Conservation (phyloP, 2,329 filamentous ascomycete species). For the Fusarium sp. region DNA sequence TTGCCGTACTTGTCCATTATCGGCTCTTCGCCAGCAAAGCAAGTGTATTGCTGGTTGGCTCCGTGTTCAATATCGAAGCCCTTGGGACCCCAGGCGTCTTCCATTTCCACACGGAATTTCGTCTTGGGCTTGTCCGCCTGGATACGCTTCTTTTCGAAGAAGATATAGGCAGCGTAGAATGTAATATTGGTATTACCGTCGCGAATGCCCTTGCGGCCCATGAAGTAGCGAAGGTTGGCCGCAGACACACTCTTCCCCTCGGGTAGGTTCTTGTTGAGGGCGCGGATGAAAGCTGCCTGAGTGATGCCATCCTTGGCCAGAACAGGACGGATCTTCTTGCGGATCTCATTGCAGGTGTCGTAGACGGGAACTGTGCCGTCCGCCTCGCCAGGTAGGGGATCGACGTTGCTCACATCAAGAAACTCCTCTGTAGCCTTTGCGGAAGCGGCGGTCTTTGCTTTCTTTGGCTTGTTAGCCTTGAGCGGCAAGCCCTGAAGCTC, state of each 20-base stretch:
- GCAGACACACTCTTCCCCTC: slow-evolving; percentile 56
- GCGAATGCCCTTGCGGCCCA: slow-evolving; percentile 61
- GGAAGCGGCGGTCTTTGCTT: slow-evolving; percentile 44
- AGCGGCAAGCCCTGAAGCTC: slow-evolving; percentile 62
- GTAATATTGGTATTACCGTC: slow-evolving; percentile 62
- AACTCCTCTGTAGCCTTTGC: slow-evolving; percentile 42
- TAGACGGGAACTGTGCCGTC: slow-evolving; percentile 61
- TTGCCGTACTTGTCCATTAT: slow-evolving; percentile 43
- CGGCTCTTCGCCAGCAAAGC: slow-evolving; percentile 18
- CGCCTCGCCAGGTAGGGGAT: slow-evolving; percentile 61
- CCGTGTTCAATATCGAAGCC: slow-evolving; percentile 47
- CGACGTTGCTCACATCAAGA: slow-evolving; percentile 58
- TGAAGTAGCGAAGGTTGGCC: slow-evolving; percentile 63
- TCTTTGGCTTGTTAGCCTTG: slow-evolving; percentile 52
- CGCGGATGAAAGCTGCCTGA: slow-evolving; percentile 65
- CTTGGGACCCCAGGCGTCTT: slow-evolving; percentile 50
- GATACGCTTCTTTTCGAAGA: slow-evolving; percentile 70
- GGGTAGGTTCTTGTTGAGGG: slow-evolving; percentile 59
- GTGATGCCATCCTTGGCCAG: slow-evolving; percentile 61
- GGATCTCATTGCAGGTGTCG: slow-evolving; percentile 70
- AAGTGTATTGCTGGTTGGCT: slow-evolving; percentile 20
- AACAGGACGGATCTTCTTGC: slow-evolving; percentile 67
- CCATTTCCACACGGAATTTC: slow-evolving; percentile 65
- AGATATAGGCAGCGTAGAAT: slow-evolving; percentile 69
- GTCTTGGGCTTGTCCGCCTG: slow-evolving; percentile 65